A percentile compares a stretch with the other conserved stretches of the same genome.
Conservation (phyloP, 805 yeast genomes). For the Gaillardinia entomophila region DNA sequence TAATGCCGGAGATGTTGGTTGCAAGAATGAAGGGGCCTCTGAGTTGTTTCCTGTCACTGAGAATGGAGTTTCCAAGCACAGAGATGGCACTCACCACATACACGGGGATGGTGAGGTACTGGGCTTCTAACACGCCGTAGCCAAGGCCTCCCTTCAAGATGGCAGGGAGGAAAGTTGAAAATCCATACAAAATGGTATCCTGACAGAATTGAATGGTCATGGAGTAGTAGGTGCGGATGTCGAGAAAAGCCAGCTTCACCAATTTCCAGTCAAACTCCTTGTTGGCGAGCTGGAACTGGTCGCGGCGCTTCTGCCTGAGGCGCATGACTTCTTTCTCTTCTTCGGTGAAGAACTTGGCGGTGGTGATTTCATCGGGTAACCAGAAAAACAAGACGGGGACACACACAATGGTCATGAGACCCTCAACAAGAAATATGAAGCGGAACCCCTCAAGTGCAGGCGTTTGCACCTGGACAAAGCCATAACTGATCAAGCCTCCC, state of each 20-base stretch:
- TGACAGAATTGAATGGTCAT: slow-evolving; percentile 40
- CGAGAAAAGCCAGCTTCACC: slow-evolving; percentile 26
- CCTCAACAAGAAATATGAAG: slow-evolving; percentile 48
- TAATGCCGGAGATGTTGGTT: slow-evolving; percentile 16
- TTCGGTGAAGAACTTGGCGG: slow-evolving; percentile 35
- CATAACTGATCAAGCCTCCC: slow-evolving; percentile 50
- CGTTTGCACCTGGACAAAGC: slow-evolving; percentile 25
- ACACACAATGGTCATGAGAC: slow-evolving; percentile 31
- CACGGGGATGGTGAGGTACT: slow-evolving; percentile 1
- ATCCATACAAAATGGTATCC: slow-evolving; percentile 38
- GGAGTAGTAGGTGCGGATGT: slow-evolving; percentile 29
- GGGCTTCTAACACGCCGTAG: slow-evolving; percentile 6
- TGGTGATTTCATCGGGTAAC: slow-evolving; percentile 35
- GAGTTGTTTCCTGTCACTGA: slow-evolving; percentile 20
- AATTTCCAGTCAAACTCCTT: slow-evolving; percentile 23
- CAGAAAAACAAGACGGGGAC: slow-evolving; percentile 28
- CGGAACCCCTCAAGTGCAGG: slow-evolving; percentile 41
- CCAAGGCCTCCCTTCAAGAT: slow-evolving; percentile 28
- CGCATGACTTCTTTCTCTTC: slow-evolving; percentile 30
- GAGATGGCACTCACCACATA: slow-evolving; percentile 19
- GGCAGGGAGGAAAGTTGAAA: slow-evolving; percentile 35
- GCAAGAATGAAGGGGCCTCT: slow-evolving; percentile 26
- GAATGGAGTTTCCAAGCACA: slow-evolving; percentile 14
- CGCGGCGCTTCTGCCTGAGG: slow-evolving; percentile 28
- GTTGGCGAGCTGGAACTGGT: slow-evolving; percentile 28